phyloP scores from a whole-genome alignment of 352 stramenopile species.

The Globisporangium nunn region DNA sequence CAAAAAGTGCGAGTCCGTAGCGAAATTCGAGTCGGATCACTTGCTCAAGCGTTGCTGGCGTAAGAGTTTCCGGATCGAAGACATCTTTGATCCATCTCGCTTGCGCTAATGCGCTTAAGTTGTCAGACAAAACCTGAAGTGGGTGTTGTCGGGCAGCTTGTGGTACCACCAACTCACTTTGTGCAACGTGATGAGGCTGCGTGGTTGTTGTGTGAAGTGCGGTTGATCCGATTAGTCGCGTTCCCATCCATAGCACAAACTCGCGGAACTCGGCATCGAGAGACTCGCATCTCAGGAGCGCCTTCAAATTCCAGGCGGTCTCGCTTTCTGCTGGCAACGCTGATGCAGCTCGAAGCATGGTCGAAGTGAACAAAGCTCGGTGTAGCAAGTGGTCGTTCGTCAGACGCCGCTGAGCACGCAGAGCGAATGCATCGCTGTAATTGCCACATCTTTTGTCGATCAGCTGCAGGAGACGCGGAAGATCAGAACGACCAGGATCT shows the following conservation, averaged over 20 bases:
- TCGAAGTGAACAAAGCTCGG: slow-evolving; percentile 7
- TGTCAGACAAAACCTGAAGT: neutral
- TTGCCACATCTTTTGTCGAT: slow-evolving; percentile 1
- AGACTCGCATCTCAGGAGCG: slow-evolving; percentile 2
- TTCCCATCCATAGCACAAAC: slow-evolving; percentile 1
- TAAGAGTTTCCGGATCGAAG: neutral
- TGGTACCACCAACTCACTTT: neutral
- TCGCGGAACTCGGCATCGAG: slow-evolving; percentile 2
- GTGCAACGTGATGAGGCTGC: neutral
- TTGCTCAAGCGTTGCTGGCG: neutral
- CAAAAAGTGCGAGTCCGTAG: slow-evolving; percentile 10
- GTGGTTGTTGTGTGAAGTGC: neutral
- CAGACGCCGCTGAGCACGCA: neutral
- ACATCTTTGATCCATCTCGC: slow-evolving; percentile 4
- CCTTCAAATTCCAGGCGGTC: neutral
- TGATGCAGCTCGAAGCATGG: slow-evolving; percentile 5
- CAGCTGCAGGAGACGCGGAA: slow-evolving; percentile 2
- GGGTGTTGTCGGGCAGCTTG: neutral
- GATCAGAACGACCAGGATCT: neutral
- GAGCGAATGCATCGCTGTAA: neutral
- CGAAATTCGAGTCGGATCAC: slow-evolving; percentile 13
- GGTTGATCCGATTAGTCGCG: neutral
- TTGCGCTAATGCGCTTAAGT: neutral
- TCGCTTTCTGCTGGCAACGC: neutral
- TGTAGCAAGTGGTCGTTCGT: neutral